A percentile compares a stretch with the other conserved stretches of the same genome.
These are phyloP conservation scores for Colletotrichum orchidophilum DNA, from an alignment of 2,329 filamentous ascomycete genomes.

Conservation along the genomic window DNA sequence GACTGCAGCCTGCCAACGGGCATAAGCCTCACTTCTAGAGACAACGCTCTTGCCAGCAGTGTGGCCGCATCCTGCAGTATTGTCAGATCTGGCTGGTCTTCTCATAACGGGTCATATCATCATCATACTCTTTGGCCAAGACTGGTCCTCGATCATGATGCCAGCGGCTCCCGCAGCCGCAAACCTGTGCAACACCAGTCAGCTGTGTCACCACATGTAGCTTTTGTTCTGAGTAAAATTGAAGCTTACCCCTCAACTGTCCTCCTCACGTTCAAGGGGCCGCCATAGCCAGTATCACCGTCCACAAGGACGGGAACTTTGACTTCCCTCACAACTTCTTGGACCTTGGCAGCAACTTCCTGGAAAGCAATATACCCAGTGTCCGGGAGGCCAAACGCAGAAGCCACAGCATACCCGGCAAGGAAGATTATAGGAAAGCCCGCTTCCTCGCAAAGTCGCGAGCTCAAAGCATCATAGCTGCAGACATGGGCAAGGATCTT, in stretches of 20 bases:
- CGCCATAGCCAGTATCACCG: conserved; percentile 58
- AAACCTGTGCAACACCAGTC: not conserved
- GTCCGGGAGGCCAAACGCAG: conserved; percentile 53
- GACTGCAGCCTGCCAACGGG: conserved; percentile 54
- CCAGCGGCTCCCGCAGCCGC: conserved; percentile 51
- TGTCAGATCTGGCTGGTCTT: not conserved
- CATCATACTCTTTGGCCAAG: conserved; percentile 55
- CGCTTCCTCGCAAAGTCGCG: conserved; percentile 54
- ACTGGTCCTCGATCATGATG: conserved; percentile 57
- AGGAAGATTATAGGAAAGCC: conserved; percentile 57
- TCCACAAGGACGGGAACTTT: conserved; percentile 54
- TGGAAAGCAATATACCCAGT: conserved; percentile 59
- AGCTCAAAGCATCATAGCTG: conserved; percentile 54
- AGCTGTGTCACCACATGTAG: not conserved
- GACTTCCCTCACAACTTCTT: conserved; percentile 49
- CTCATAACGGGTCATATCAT: not conserved
- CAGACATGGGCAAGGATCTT: conserved; percentile 56
- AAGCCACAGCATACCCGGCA: conserved; percentile 52
- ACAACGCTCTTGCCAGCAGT: conserved; percentile 58
- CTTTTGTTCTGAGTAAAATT: not conserved
- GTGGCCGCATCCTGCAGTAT: conserved; percentile 43
- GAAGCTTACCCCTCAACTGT: conserved; percentile 51
- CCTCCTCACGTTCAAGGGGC: conserved; percentile 55
- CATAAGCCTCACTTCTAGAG: conserved; percentile 53
- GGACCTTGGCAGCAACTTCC: conserved; percentile 56